A percentile compares a stretch with the other conserved stretches of the same genome.
Evolutionary conservation across 306 rosid species (phyloP).

Genomic region (Fagus crenata): DNA sequence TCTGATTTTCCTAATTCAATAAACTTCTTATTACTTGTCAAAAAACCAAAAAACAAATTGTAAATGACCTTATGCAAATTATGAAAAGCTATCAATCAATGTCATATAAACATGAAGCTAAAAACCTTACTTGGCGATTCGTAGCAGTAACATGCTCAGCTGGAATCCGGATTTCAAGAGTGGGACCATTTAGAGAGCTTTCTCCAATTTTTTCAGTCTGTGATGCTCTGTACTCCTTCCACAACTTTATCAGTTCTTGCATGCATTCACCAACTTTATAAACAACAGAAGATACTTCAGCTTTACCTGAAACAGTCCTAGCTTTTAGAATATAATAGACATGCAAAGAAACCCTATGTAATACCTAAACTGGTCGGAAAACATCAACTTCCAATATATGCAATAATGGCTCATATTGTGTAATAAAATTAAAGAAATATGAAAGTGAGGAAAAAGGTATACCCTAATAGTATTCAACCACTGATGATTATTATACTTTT

Average conservation of each 20-base stretch:
- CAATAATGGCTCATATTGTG: neutral
- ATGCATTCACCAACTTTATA: conserved; percentile 95
- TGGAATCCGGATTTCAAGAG: conserved; percentile 88
- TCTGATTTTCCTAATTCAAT: no score
- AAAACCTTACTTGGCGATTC: conserved; percentile 82
- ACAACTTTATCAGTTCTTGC: conserved; percentile 87
- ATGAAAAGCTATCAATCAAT: neutral
- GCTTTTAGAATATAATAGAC: conserved; percentile 23
- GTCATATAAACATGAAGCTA: neutral
- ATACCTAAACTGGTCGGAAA: conserved; percentile 11
- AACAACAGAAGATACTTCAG: conserved; percentile 64
- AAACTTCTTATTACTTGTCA: no score
- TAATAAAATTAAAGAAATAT: neutral
- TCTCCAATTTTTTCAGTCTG: conserved; percentile 61
- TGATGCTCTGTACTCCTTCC: conserved; percentile 71
- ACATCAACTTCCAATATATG: neutral
- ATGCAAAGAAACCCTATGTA: conserved; percentile 26
- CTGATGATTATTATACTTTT: neutral
- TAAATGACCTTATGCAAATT: neutral
- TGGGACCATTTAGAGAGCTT: conserved; percentile 66
- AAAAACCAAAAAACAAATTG: neutral
- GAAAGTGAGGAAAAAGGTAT: neutral
- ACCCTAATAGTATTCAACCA: neutral
- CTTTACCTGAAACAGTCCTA: conserved; percentile 66
- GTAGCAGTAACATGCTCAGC: conserved; percentile 89